Evolutionary conservation across 1,284 basidiomycete species (phyloP).

Genomic region (Sparassis latifolia): DNA sequence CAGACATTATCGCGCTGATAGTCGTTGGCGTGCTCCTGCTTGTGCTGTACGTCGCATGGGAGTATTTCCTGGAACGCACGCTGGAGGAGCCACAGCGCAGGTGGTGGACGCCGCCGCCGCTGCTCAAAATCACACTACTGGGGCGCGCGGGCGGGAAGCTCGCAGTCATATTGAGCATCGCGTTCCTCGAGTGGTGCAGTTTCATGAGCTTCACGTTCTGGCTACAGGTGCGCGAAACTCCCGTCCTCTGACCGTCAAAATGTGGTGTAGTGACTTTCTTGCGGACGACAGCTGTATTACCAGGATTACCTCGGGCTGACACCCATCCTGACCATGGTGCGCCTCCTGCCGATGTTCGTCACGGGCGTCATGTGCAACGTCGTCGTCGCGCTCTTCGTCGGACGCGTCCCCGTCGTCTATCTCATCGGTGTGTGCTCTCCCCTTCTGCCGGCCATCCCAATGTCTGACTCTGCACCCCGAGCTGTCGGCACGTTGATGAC

Average conservation of each 20-base stretch:
- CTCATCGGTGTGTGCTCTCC: slow-evolving; percentile 43
- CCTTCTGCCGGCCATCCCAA: neutral
- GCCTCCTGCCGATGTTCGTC: slow-evolving; percentile 73
- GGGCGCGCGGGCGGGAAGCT: slow-evolving; percentile 58
- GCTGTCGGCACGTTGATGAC: slow-evolving; percentile 59
- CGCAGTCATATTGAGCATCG: slow-evolving; percentile 59
- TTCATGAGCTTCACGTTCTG: slow-evolving; percentile 56
- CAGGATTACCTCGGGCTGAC: slow-evolving; percentile 51
- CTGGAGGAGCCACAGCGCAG: slow-evolving; percentile 19
- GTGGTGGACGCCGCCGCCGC: slow-evolving; percentile 48
- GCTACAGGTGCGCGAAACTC: slow-evolving; percentile 35
- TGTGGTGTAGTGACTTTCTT: slow-evolving; percentile 6
- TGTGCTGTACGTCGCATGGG: slow-evolving; percentile 61
- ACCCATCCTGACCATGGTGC: slow-evolving; percentile 67
- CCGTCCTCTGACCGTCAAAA: neutral
- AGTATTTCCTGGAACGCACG: slow-evolving; percentile 50
- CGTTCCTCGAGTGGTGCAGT: slow-evolving; percentile 63
- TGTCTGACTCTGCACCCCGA: slow-evolving; percentile 15
- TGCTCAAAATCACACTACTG: slow-evolving; percentile 73
- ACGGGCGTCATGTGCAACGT: slow-evolving; percentile 66
- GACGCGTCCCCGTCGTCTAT: slow-evolving; percentile 46
- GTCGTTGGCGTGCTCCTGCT: slow-evolving; percentile 57
- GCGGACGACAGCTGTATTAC: slow-evolving; percentile 48
- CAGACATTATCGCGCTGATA: slow-evolving; percentile 58
- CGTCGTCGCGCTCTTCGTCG: slow-evolving; percentile 56